Base-by-base conservation (phyloP, 768 basidiomycete genomes). In the Naematelia encephala region DNA sequence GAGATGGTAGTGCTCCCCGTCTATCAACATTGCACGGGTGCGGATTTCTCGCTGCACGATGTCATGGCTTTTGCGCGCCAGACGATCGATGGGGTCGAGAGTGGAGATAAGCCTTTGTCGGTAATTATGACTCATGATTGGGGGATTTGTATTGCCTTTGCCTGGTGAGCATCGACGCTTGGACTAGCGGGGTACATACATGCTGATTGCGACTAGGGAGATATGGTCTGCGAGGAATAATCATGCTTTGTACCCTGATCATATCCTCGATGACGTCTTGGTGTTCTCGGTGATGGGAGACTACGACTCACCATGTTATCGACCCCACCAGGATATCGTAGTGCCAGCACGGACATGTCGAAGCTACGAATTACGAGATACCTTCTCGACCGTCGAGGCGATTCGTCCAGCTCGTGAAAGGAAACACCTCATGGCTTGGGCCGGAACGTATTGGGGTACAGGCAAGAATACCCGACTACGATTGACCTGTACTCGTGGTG, bases 221-320 rank as follows among this genome's bases (percentile, higher is more conserved):
- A 70, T 74, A 25, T 74, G 74, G 72, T 68, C 64, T 16, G 69
- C 69, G 4, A 61, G 73, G 16, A 61, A 66, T 8, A 56, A 69
- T 23, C 34, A 63, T 29, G 43, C 48, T 10, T 63, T 72, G 19
- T 56, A 66, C 30, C 70, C 69, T n/a, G 67, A 72, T 49, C 68
- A 62, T 63, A 66, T 74, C 29, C 68, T 76, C 34, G 51, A 69
- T 44, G 72, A 74, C 49, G 65, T 65, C 5, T 48, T 75, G 3
- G 71, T 73, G 8, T 75, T 74, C 72, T 66, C 69, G 4, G 74
- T 75, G 1, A 74, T 75, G 74, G 77, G 73, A n/a, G 77, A 78
- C 48, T 69, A 69, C 56, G 70, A 76, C 54, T 70, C 72, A n/a
- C 72, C 73, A 4, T 78, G 77, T 57, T 76, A 77, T 57, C 64